phyloP scores from a whole-genome alignment of 148 eudicot genomes.

The Vaccinium vitisidaea region DNA sequence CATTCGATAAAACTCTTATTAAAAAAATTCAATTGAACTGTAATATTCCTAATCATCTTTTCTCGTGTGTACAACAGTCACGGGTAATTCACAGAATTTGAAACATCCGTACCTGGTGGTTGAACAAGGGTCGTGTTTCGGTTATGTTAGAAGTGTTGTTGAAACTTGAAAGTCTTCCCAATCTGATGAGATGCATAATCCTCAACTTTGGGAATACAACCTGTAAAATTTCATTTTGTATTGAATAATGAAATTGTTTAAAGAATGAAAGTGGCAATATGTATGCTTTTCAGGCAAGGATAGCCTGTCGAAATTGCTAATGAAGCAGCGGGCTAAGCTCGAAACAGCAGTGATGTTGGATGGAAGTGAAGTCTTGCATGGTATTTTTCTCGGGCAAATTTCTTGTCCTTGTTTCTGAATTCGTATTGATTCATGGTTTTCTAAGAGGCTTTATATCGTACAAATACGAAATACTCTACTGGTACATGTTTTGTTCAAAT shows the following conservation, averaged over 20 bases:
- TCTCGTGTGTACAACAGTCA: too few relatives aligned
- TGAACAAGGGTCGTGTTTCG: not conserved
- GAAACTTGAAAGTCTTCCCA: not conserved
- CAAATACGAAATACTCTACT: too few relatives aligned
- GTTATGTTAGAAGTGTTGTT: not conserved
- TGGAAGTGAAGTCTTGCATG: not conserved
- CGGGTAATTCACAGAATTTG: not conserved
- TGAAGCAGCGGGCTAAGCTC: too few relatives aligned
- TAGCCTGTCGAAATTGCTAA: too few relatives aligned
- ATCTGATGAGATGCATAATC: rapidly evolving
- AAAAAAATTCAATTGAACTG: not conserved
- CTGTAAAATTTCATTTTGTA: not conserved
- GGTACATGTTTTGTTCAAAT: too few relatives aligned
- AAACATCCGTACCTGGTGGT: not conserved
- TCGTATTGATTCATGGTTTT: too few relatives aligned
- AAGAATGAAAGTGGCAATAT: not conserved
- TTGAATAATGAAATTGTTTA: not conserved
- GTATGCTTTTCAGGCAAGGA: too few relatives aligned
- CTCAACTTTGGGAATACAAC: not conserved
- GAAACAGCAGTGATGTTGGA: not conserved
- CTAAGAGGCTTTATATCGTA: too few relatives aligned
- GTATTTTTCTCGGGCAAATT: too few relatives aligned
- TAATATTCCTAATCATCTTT: not conserved
- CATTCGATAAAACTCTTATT: not conserved
- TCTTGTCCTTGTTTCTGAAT: too few relatives aligned